phyloP scores from a whole-genome alignment of 805 yeast genomes.

The Saccharomycopsis capsularis region DNA sequence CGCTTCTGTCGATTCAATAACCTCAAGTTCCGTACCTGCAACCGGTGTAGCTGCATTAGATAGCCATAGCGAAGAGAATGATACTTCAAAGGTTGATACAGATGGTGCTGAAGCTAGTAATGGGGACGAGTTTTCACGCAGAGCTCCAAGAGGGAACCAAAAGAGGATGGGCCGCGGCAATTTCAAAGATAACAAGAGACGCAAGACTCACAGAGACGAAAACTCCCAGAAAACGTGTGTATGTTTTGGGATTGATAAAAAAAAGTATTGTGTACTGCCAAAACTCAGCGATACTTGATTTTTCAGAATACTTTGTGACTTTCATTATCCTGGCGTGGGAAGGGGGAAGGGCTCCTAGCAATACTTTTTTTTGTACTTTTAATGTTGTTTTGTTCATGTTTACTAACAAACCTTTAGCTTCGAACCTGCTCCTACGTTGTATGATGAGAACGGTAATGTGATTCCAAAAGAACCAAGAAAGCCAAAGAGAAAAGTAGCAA shows the following conservation, averaged over 20 bases:
- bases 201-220: background rate
- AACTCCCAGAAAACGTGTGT: slow-evolving; percentile 13
- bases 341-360: too few relatives aligned
- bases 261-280: too few relatives aligned
- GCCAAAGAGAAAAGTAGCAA: slow-evolving; percentile 87
- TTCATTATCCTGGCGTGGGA: too few relatives aligned
- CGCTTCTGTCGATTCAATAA: too few relatives aligned
- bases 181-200: background rate
- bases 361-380: too few relatives aligned
- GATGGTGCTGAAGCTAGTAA: too few relatives aligned
- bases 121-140: too few relatives aligned
- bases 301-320: background rate
- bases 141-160: background rate
- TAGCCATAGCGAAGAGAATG: too few relatives aligned
- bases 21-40: too few relatives aligned
- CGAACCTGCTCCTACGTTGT: slow-evolving; percentile 18
- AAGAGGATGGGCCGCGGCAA: background rate
- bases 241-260: slow-evolving; percentile 17
- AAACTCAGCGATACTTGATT: too few relatives aligned
- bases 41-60: too few relatives aligned
- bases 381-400: background rate
- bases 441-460: slow-evolving; percentile 61
- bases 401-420: background rate
- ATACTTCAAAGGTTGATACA: too few relatives aligned
- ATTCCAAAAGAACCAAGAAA: slow-evolving; percentile 47